phyloP scores from a whole-genome alignment of 129 eudicot species.

The Pseudognaphalium luteoalbum region DNA sequence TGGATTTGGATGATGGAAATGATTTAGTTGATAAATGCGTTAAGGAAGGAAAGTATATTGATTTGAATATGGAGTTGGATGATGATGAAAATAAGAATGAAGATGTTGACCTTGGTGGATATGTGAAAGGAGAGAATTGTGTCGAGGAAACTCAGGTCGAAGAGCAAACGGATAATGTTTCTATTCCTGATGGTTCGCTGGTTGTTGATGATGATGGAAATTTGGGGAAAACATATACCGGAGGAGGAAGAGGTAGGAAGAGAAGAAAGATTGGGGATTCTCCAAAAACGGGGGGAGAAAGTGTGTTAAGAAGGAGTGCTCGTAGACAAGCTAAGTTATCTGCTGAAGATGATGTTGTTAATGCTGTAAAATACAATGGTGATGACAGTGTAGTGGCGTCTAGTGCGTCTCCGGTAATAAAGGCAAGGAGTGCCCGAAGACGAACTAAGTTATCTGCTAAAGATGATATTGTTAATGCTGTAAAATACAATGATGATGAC shows the following conservation, averaged over 20 bases:
- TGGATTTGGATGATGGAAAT: constrained; percentile 45
- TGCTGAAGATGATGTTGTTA: constrained; percentile 30
- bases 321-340: constrained; percentile 48
- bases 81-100: constrained; percentile 33
- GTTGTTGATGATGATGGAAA: constrained; percentile 29
- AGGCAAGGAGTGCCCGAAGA: constrained; percentile 77
- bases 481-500: constrained; percentile 28
- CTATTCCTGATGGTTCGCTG: constrained; percentile 17
- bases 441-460: constrained; percentile 31
- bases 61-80: constrained; percentile 70
- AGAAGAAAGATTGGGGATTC: constrained; percentile 40
- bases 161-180: constrained; percentile 9
- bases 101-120: constrained; percentile 41
- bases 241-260: constrained; percentile 50
- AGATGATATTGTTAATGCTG: constrained; percentile 24
- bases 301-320: constrained; percentile 81
- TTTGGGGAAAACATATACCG: constrained; percentile 28
- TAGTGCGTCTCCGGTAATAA: constrained; percentile 46
- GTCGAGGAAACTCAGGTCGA: constrained; percentile 16
- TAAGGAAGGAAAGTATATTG: constrained; percentile 51
- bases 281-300: constrained; percentile 30
- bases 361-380: constrained; percentile 27
- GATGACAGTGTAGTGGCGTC: constrained; percentile 24
- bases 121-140: constrained; percentile 15
- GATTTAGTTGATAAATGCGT: constrained; percentile 18